Evolutionary conservation across 78 protist genomes (phyloP), one percentile per base, ranked within the genome.

Genomic region (Dictyostelium intermedium): DNA sequence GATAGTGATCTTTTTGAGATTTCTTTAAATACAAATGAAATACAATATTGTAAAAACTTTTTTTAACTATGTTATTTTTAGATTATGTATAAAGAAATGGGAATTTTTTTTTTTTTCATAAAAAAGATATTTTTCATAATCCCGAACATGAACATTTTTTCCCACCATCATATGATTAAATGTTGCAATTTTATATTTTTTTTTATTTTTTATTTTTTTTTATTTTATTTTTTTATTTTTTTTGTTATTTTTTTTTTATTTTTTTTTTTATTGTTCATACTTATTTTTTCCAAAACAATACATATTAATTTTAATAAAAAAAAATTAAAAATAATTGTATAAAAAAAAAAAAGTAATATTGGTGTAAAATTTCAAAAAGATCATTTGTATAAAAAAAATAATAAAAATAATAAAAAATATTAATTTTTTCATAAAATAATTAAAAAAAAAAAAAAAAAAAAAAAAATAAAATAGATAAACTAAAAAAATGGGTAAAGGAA

Each of bases 401-500:
- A 50, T 16, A 16, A 50, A 50, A 50, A 5, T 1, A 50, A 50
- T 8, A 45, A 45, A 45, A 45, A 8, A 45, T 45, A 60, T 60
- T 23, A 60, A 20, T 56, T n/a, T 61, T 11, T 8, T 61, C 8
- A n/a, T n/a, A n/a, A 61, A 61, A 61, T 1, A 61, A 10, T 56
- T n/a, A 61, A 11, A 61, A 61, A 61, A 61, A 3, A 61, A 61
- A 61, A 61, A 61, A 4, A 23, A n/a, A 61, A n/a, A 61, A n/a
- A 61, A 11, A n/a, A 56, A 56, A 18, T 10, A 56, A 56, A 56
- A 70, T 27, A 32, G 20, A 32, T 13, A 32, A 32, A 27, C 1
- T 27, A 61, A n/a, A 47, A 85, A 74, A 85, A 85, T 85, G 92
- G 92, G 92, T 30, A 84, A 43, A 47, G 91, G 91, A 69, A 74